A percentile compares a stretch with the other conserved stretches of the same genome.
phyloP scores from a whole-genome alignment of 2,329 filamentous ascomycete genomes.

The Zelopaecilomyces penicillatus region DNA sequence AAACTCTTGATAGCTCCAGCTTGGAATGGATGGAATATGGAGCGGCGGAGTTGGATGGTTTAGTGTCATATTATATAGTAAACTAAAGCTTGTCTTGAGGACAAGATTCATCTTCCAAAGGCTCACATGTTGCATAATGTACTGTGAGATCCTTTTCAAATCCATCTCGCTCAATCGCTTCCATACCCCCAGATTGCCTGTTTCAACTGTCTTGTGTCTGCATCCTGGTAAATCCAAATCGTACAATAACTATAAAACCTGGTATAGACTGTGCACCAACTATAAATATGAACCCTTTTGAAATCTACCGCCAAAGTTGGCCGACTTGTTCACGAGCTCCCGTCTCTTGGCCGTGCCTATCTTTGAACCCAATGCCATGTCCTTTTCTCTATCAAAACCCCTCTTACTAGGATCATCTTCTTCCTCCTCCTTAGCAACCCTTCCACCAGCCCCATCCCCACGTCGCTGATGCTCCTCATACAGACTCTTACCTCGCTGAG shows the following conservation, averaged over 20 bases:
- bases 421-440: conserved; percentile 33
- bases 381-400: conserved; percentile 86
- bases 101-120: too few species aligned
- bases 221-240: too few species aligned
- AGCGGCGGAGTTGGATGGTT: conserved; percentile 27
- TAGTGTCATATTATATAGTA: conserved; percentile 13
- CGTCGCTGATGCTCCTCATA: conserved; percentile 46
- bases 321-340: conserved; percentile 70
- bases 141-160: too few species aligned
- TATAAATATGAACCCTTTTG: conserved; percentile 61
- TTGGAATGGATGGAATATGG: conserved; percentile 17
- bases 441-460: conserved; percentile 43
- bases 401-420: conserved; percentile 88
- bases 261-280: neutral
- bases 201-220: too few species aligned
- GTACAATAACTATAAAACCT: too few species aligned
- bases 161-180: too few species aligned
- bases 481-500: conserved; percentile 48
- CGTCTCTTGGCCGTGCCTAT: conserved; percentile 66
- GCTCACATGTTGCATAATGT: too few species aligned
- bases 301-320: conserved; percentile 76
- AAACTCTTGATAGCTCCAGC: neutral
- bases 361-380: conserved; percentile 70
- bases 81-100: too few species aligned
- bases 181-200: too few species aligned